These are phyloP conservation scores for Penicillium paxilli DNA, from an alignment of 495 filamentous ascomycete genomes.

Conservation along the genomic window DNA sequence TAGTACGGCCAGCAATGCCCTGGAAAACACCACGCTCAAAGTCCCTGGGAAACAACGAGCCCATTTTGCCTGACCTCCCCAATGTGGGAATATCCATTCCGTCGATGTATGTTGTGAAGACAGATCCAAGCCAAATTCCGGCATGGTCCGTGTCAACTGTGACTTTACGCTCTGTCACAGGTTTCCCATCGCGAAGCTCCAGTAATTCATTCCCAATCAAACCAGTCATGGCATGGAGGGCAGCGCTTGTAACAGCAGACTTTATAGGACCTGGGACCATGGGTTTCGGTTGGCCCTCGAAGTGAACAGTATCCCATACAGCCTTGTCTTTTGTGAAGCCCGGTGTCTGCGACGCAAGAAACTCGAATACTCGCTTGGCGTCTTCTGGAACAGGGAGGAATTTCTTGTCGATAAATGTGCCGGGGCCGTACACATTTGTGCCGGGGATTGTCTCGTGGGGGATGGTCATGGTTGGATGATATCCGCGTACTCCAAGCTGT, in stretches of 20 bases:
- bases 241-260: constrained; percentile 25
- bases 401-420: constrained; percentile 28
- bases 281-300: constrained; percentile 23
- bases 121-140: constrained; percentile 28
- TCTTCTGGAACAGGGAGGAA: constrained; percentile 26
- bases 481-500: background rate
- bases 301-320: constrained; percentile 26
- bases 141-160: constrained; percentile 31
- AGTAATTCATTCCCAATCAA: constrained; percentile 30
- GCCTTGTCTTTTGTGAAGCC: constrained; percentile 23
- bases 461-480: background rate
- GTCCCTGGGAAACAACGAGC: constrained; percentile 13
- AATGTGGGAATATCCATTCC: constrained; percentile 16
- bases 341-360: constrained; percentile 21
- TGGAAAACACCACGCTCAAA: constrained; percentile 26
- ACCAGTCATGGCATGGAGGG: constrained; percentile 30
- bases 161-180: constrained; percentile 9
- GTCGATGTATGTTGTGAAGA: constrained; percentile 17
- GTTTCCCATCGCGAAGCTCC: constrained; percentile 22
- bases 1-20: constrained; percentile 21
- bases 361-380: constrained; percentile 25
- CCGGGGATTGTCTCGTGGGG: constrained; percentile 24
- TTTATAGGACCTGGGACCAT: constrained; percentile 28
- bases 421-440: constrained; percentile 28
- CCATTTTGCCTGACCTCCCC: constrained; percentile 11